These are phyloP conservation scores for Insectozyma bohioensis DNA, from an alignment of 1,139 yeast genomes.

Conservation along the genomic window DNA sequence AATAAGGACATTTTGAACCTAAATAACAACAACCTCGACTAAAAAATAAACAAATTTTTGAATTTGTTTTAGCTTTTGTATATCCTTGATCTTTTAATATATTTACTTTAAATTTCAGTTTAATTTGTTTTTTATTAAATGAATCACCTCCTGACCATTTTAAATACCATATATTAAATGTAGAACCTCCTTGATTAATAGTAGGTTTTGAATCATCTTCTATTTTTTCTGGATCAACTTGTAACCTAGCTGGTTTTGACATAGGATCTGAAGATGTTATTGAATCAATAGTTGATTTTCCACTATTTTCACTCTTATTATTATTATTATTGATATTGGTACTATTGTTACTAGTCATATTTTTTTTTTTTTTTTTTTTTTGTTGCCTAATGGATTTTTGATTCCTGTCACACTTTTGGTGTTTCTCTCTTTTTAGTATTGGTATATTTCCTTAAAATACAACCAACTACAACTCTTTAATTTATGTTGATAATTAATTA, in stretches of 20 bases:
- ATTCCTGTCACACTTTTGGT: no score
- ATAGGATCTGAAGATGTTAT: slow-evolving; percentile 12
- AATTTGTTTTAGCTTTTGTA: slow-evolving; percentile 59
- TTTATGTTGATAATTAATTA: no score
- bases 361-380: no score
- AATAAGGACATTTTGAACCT: slow-evolving; percentile 72
- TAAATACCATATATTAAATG: slow-evolving; percentile 84
- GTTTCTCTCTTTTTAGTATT: no score
- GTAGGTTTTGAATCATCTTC: slow-evolving; percentile 60
- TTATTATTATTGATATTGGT: no score
- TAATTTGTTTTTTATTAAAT: slow-evolving; percentile 26
- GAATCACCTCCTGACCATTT: slow-evolving; percentile 80
- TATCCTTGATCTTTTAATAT: slow-evolving; percentile 68
- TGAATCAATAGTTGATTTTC: slow-evolving; percentile 7
- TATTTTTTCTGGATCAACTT: slow-evolving; percentile 65
- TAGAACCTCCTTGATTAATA: slow-evolving; percentile 71
- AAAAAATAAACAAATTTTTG: slow-evolving; percentile 74
- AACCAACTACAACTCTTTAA: no score
- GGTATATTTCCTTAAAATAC: no score
- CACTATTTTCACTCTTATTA: no score
- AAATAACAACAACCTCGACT: slow-evolving; percentile 85
- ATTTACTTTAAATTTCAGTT: slow-evolving; percentile 53
- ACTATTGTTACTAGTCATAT: no score
- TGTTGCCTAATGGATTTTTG: no score
- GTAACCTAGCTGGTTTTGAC: slow-evolving; percentile 55